Evolutionary conservation across 2,329 filamentous ascomycete genomes (phyloP), one percentile per base, ranked within the genome.

Genomic region (Chaetomiaceae sp.): DNA sequence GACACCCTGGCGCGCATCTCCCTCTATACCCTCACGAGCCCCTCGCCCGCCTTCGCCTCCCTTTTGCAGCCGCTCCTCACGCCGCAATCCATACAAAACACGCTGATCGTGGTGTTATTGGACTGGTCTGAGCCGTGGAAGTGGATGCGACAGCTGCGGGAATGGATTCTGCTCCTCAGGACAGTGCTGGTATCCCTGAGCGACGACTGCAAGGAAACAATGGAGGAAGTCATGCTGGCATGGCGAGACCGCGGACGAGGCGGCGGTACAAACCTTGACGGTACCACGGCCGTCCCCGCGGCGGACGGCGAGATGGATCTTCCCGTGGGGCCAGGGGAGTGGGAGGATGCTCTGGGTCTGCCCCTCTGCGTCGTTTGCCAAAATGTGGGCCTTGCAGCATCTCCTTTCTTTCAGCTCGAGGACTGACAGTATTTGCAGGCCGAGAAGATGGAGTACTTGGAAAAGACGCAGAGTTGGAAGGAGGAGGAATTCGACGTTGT

Each of bases 401-500:
- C 5, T 13, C 13, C 5, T 10, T 10, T 6, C 2, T 4, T 2
- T 5, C n/a, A 10, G 5, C 14, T 21, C 25, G 54, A 30, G 53
- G 20, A 41, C 62, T 69, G 62, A 65, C 64, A 32, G 18, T 27
- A n/a, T 53, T 11, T 47, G 7, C 60, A 90, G 85, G 81, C 90
- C 13, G 89, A 95, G 70, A 90, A 89, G 68, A 95, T 97, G 69
- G 91, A 97, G 65, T 81, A 83, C 34, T 71, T 99, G 53, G 94
- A 97, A 71, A 90, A 89, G 68, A 91, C 90, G 46, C 85, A 91
- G 54, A 84, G 87, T 13, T 99, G 92, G 90, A 92, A 90, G 70
- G 94, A 99, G 70, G 90, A 95, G 61, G 87, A 95, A 63, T 99
- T 99, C 65, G 94, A 99, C 68, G 91, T 94, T 61, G 89, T 99